Base-by-base conservation (phyloP, 148 eudicot species). In the Rhododendron mucronatum region DNA sequence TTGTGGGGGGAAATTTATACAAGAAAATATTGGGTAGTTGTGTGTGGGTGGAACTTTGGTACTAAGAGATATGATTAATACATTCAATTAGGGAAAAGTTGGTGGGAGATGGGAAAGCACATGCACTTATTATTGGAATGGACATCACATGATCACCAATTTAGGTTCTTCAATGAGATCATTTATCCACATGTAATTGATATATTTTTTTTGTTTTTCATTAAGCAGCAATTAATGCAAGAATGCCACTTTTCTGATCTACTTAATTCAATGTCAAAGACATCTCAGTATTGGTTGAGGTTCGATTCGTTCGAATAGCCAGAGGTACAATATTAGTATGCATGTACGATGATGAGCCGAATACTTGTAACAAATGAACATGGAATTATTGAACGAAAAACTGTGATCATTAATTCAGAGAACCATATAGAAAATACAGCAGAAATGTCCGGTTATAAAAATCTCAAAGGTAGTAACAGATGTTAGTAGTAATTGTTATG, bases 91-190 rank as follows among this genome's bases (percentile, higher is more conserved):
- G 50, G 73, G 74, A 82, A 67, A 39, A 59, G 50, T 82, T 82
- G 84, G 84, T 82, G 44, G 73, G 74, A 59, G 67, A 11, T 82
- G 33, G 74, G 84, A 20, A 39, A 71, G 73, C 71, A 59, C 33
- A 59, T 81, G 83, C 83, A 53, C 83, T 71, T 26, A 67, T 71
- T 26, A 67, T 51, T 81, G 45, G 41, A 53, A 33, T 21, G 55
- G 65, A 53, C n/a, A 81, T 30, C 65, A 53, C 5, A 53, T 18
- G 69, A 81, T 20, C 83, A 53, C 12, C 67, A 51, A 30, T 51
- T 53, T 28, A 30, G 28, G 10, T 53, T 33, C 45, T 50, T 26
- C 37, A 7, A 33, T 81, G 44, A 51, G 83, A 39, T 9, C 45
- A 21, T 20, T 39, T 18, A 75, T 69, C 4, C 4, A 12, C 37